phyloP scores from a whole-genome alignment of 192 early-diverging fungal genomes.

The Coemansia sp. region DNA sequence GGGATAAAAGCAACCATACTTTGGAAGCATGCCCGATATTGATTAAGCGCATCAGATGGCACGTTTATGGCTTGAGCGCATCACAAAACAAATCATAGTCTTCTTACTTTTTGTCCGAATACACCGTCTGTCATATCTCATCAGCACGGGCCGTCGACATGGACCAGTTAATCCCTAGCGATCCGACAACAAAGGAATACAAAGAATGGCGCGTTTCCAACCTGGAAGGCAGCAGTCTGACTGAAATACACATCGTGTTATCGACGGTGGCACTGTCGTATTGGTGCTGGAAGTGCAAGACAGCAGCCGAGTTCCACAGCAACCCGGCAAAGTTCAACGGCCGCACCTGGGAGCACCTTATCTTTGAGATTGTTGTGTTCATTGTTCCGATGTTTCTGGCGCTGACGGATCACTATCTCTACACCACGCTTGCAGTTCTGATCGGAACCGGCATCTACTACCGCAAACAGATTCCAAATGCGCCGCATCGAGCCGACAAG shows the following conservation, averaged over 20 bases:
- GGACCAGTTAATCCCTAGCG: slow-evolving; percentile 7
- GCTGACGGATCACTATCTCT: slow-evolving; percentile 32
- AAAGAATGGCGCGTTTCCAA: slow-evolving; percentile 51
- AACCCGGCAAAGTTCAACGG: slow-evolving; percentile 20
- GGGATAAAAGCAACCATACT: slow-evolving; percentile 1
- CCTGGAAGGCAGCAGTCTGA: slow-evolving; percentile 44
- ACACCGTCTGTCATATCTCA: not conserved
- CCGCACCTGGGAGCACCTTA: slow-evolving; percentile 16
- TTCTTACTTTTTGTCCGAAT: not conserved
- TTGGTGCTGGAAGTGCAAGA: slow-evolving; percentile 55
- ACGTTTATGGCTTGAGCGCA: not conserved
- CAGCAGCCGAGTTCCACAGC: slow-evolving; percentile 45
- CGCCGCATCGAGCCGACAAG: slow-evolving; percentile 43
- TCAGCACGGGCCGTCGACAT: not conserved
- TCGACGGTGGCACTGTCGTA: slow-evolving; percentile 43
- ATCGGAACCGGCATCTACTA: slow-evolving; percentile 26
- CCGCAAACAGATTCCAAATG: slow-evolving; percentile 39
- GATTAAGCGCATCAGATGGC: not conserved
- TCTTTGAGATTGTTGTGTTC: slow-evolving; percentile 37
- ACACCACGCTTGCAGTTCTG: slow-evolving; percentile 16
- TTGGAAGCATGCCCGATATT: not conserved
- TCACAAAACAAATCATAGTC: too few species aligned
- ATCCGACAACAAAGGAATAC: slow-evolving; percentile 48
- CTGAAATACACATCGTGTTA: slow-evolving; percentile 41
- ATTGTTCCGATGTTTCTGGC: slow-evolving; percentile 44